A percentile compares a stretch with the other conserved stretches of the same genome.
Evolutionary conservation across 2,329 filamentous ascomycete species (phyloP).

Genomic region (Aspergillus intermedius): DNA sequence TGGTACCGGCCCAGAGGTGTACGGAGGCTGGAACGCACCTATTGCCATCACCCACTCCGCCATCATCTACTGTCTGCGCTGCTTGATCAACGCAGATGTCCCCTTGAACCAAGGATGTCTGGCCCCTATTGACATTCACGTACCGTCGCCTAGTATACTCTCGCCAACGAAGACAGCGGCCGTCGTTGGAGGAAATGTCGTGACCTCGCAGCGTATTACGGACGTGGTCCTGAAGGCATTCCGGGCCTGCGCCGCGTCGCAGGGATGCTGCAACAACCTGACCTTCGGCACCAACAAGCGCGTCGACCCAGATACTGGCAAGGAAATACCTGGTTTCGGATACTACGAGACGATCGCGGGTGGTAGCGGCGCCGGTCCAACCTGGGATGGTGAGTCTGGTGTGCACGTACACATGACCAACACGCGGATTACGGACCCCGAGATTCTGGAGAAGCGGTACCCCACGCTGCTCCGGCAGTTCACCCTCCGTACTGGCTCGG

Average conservation of each 20-base stretch:
- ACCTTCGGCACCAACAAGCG: constrained; percentile 72
- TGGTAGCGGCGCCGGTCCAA: constrained; percentile 67
- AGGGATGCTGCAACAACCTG: constrained; percentile 78
- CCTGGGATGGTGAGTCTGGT: constrained; percentile 69
- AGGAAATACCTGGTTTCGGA: constrained; percentile 65
- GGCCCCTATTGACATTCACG: constrained; percentile 66
- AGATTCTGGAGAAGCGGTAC: constrained; percentile 75
- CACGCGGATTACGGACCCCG: constrained; percentile 75
- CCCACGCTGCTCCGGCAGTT: constrained; percentile 71
- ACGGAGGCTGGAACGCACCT: constrained; percentile 73
- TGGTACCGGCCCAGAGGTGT: constrained; percentile 73
- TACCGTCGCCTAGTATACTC: constrained; percentile 63
- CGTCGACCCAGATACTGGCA: constrained; percentile 51
- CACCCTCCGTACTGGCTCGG: constrained; percentile 57
- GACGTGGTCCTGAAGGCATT: constrained; percentile 79
- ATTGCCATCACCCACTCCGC: constrained; percentile 76
- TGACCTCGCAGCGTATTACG: constrained; percentile 72
- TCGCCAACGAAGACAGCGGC: constrained; percentile 69
- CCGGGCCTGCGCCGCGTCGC: constrained; percentile 67
- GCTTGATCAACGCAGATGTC: constrained; percentile 73
- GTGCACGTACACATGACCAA: constrained; percentile 87
- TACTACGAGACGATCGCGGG: constrained; percentile 87
- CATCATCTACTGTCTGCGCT: constrained; percentile 79
- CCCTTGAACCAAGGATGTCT: constrained; percentile 83
- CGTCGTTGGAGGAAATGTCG: constrained; percentile 75